phyloP scores from a whole-genome alignment of 73 alveolate species.

The Stentor coeruleus region DNA sequence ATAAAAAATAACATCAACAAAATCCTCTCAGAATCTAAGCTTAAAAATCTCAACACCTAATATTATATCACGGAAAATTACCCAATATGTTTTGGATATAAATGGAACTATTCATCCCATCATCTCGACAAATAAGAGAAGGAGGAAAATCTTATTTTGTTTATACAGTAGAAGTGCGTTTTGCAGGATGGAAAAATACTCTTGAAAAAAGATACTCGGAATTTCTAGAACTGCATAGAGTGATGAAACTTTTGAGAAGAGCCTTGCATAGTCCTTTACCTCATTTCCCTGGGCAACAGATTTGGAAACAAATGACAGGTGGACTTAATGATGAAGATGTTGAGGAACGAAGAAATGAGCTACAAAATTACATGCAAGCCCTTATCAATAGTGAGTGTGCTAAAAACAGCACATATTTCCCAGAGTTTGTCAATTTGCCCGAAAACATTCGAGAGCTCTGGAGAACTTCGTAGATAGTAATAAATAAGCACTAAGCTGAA shows the following conservation, averaged over 20 bases:
- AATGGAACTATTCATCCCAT: constrained; percentile 16
- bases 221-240: constrained; percentile 20
- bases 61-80: no score
- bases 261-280: constrained; percentile 5
- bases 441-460: not conserved
- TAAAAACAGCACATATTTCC: constrained; percentile 16
- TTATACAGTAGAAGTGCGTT: not conserved
- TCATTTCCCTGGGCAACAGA: constrained; percentile 23
- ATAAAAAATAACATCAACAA: no score
- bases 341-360: not conserved
- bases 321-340: constrained; percentile 6
- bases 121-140: constrained; percentile 10
- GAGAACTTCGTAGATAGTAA: constrained; percentile 7
- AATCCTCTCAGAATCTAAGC: no score
- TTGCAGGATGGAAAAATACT: constrained; percentile 21
- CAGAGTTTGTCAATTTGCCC: constrained; percentile 5
- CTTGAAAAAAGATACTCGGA: constrained; percentile 24
- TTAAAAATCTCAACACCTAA: no score
- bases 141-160: not conserved
- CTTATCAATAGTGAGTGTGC: constrained; percentile 17
- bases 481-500: no score
- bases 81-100: no score
- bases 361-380: constrained; percentile 13
- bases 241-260: constrained; percentile 15
- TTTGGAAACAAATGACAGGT: constrained; percentile 5